Evolutionary conservation across 768 basidiomycete species (phyloP).

Genomic region (Tricholoma sp.): DNA sequence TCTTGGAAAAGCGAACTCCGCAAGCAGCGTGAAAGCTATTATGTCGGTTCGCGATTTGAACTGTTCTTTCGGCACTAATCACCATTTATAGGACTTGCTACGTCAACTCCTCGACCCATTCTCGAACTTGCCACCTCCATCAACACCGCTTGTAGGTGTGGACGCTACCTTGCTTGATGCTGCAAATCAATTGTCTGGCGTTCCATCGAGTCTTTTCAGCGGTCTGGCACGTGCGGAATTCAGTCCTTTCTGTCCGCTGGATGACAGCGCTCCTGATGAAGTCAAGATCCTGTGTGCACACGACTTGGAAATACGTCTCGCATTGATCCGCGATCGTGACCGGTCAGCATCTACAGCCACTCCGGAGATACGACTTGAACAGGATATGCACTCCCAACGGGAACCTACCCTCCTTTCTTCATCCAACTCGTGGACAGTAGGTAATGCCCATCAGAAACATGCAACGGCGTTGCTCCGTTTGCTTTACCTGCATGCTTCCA

Average conservation of each 20-base stretch:
- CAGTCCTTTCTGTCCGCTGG: conserved; percentile 42
- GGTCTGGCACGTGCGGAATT: conserved; percentile 49
- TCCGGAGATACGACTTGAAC: conserved; percentile 34
- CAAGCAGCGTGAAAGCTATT: conserved; percentile 67
- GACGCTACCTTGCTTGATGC: conserved; percentile 47
- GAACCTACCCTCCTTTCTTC: conserved; percentile 34
- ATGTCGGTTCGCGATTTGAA: conserved; percentile 39
- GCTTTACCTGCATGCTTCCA: conserved; percentile 61
- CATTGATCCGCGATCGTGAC: conserved; percentile 31
- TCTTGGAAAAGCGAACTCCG: conserved; percentile 52
- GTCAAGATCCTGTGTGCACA: conserved; percentile 45
- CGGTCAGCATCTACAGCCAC: conserved; percentile 29
- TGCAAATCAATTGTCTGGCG: conserved; percentile 50
- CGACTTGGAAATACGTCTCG: conserved; percentile 51
- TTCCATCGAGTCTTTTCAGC: conserved; percentile 45
- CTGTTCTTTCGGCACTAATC: conserved; percentile 5
- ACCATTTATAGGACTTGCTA: conserved; percentile 53
- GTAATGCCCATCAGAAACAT: conserved; percentile 53
- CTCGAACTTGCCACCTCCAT: conserved; percentile 35
- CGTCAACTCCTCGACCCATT: conserved; percentile 57
- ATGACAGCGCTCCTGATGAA: conserved; percentile 38
- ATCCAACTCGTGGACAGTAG: conserved; percentile 29
- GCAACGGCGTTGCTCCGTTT: conserved; percentile 61
- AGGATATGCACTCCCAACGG: conserved; percentile 23
- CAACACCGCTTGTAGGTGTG: conserved; percentile 29